phyloP scores from a whole-genome alignment of 2,329 filamentous ascomycete species.

The Mycosphaerella arachidis region DNA sequence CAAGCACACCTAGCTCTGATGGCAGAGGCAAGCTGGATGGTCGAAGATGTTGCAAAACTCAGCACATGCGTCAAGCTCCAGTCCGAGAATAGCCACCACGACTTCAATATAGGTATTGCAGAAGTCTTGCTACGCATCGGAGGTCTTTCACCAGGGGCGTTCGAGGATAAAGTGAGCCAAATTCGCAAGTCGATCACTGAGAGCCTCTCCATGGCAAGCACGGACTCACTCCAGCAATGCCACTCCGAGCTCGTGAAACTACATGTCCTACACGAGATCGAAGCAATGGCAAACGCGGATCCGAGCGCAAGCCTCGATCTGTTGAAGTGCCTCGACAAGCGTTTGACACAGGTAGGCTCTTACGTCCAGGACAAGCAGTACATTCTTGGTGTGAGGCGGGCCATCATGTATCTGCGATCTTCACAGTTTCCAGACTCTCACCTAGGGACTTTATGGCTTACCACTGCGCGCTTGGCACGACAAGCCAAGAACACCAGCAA shows the following conservation, averaged over 20 bases:
- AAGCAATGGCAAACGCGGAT: constrained; percentile 59
- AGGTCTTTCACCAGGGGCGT: constrained; percentile 47
- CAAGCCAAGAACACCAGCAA: constrained; percentile 80
- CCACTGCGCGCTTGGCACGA: constrained; percentile 76
- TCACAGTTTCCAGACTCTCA: constrained; percentile 61
- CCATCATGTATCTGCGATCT: constrained; percentile 58
- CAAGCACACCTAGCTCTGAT: constrained; percentile 63
- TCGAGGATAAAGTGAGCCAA: constrained; percentile 55
- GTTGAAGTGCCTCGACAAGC: constrained; percentile 41
- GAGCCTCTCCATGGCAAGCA: constrained; percentile 70
- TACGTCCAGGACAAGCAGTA: constrained; percentile 94
- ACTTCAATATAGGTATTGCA: constrained; percentile 82
- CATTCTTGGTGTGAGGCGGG: constrained; percentile 76
- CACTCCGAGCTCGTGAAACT: constrained; percentile 82
- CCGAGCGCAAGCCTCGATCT: constrained; percentile 7
- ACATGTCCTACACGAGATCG: constrained; percentile 82
- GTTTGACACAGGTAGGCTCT: constrained; percentile 84
- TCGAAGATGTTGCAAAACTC: constrained; percentile 73
- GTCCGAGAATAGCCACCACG: constrained; percentile 39
- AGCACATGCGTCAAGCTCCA: constrained; percentile 51
- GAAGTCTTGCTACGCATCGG: constrained; percentile 57
- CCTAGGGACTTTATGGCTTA: constrained; percentile 79
- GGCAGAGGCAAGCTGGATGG: constrained; percentile 88
- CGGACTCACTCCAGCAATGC: constrained; percentile 74
- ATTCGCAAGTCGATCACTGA: constrained; percentile 68